phyloP scores from a whole-genome alignment of 148 eudicot genomes.

The Amaranthus hypochondriacus region DNA sequence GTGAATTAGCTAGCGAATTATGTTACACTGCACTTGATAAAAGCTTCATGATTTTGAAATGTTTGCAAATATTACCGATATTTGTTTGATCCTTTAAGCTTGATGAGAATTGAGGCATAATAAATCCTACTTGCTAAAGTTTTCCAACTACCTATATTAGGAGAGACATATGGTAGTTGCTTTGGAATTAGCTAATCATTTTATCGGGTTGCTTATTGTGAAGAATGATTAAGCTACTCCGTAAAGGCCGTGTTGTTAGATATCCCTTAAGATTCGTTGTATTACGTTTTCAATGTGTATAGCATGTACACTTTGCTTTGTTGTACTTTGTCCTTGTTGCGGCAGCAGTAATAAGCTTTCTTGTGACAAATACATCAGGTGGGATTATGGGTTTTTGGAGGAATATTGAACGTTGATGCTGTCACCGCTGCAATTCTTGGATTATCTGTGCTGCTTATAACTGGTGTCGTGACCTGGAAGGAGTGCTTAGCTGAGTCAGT shows the following conservation, averaged over 20 bases:
- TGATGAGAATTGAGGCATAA: too few species aligned
- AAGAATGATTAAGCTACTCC: neutral
- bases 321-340: neutral
- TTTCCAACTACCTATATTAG: too few species aligned
- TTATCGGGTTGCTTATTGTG: neutral
- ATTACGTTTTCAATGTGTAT: neutral
- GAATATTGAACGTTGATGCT: conserved; percentile 76
- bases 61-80: too few species aligned
- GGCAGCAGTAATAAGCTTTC: neutral
- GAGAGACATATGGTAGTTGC: neutral
- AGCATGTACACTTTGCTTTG: neutral
- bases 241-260: neutral
- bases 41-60: too few species aligned
- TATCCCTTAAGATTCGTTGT: neutral
- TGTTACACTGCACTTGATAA: too few species aligned
- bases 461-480: conserved; percentile 96
- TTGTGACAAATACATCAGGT: conserved; percentile 41
- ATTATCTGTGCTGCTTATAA: conserved; percentile 65
- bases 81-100: too few species aligned
- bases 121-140: too few species aligned
- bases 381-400: conserved; percentile 91
- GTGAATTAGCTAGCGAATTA: too few species aligned
- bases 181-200: neutral
- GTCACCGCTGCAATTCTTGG: conserved; percentile 98
- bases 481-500: conserved; percentile 92